Base-by-base conservation (phyloP, 495 filamentous ascomycete species). In the Endocarpon pusillum region DNA sequence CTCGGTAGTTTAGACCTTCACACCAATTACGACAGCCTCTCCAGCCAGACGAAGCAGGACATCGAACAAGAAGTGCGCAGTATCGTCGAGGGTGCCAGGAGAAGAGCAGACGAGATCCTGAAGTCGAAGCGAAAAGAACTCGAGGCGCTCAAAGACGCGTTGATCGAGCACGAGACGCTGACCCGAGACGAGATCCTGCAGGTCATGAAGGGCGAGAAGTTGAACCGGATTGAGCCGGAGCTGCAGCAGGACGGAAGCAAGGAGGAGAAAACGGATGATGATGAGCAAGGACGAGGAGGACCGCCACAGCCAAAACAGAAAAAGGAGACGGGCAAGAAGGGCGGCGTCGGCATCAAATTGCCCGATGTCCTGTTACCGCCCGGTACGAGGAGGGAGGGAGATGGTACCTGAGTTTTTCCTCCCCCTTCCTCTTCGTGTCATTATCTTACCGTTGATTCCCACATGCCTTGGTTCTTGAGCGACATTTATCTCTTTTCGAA, bases 101-200 rank as follows among this genome's bases (percentile, higher is more conserved):
- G 59, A n/a, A 76, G 82, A 7, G 84, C 84, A 1, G 67, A 64
- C 7, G 66, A 67, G 22, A 67, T 94, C 15, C 61, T 97, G 21
- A 62, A 61, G 0, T 59, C 64, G 22, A 79, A 76, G 46, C 66
- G 81, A 15, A 71, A 81, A 34, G 87, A 93, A 47, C 66, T 97
- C 7, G 87, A 96, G 40, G 53, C 78, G 14, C 58, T 97, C 3
- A 86, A 86, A 19, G 74, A 84, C 46, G 89, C 85, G 3, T 58
- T 97, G 9, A 71, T 97, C 18, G 78, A 96, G 59, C 94, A 94
- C 54, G 91, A 96, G 57, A 91, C 81, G 2, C 58, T 94, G 16
- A 78, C 73, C 42, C 77, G 75, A 48, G 76, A 79, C 17, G 91
- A 97, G 47, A 87, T 94, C 45, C 78, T 78, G 52, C 82, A 77